Conservation (phyloP, 768 basidiomycete species). For the Pleurotus giganteus region DNA sequence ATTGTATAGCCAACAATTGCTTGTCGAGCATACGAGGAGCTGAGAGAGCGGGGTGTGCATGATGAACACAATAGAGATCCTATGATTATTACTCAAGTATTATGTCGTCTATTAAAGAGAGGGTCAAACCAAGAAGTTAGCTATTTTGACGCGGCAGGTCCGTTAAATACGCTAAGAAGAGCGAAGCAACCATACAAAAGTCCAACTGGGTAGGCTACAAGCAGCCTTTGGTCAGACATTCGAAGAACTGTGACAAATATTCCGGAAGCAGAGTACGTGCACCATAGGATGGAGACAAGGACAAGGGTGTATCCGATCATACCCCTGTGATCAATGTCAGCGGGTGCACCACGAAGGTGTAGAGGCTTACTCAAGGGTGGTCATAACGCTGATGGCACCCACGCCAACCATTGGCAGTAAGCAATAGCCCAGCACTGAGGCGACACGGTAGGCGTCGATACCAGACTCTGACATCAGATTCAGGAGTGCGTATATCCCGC, state of each 20-base stretch:
- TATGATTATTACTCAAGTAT: not conserved
- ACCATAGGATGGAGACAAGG: constrained; percentile 86
- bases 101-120: constrained; percentile 7
- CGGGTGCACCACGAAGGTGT: constrained; percentile 1
- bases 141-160: constrained; percentile 6
- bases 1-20: constrained; percentile 74
- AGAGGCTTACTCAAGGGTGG: constrained; percentile 79
- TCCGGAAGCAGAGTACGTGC: constrained; percentile 92
- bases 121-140: not conserved
- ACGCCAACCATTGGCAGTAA: constrained; percentile 95
- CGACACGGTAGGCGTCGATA: constrained; percentile 94
- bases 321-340: constrained; percentile 47
- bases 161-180: constrained; percentile 82
- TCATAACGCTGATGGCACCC: constrained; percentile 81
- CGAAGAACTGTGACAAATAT: constrained; percentile 95
- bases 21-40: constrained; percentile 27
- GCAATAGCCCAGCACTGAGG: constrained; percentile 95
- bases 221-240: constrained; percentile 92
- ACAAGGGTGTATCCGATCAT: constrained; percentile 84
- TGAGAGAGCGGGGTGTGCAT: not conserved
- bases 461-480: constrained; percentile 96
- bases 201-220: constrained; percentile 96
- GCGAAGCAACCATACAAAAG: constrained; percentile 94
- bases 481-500: constrained; percentile 89
- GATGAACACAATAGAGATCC: not conserved